A percentile compares a stretch with the other conserved stretches of the same genome.
Conservation (phyloP, 371 early-diverging fungal species). For the Mortierella sp. region DNA sequence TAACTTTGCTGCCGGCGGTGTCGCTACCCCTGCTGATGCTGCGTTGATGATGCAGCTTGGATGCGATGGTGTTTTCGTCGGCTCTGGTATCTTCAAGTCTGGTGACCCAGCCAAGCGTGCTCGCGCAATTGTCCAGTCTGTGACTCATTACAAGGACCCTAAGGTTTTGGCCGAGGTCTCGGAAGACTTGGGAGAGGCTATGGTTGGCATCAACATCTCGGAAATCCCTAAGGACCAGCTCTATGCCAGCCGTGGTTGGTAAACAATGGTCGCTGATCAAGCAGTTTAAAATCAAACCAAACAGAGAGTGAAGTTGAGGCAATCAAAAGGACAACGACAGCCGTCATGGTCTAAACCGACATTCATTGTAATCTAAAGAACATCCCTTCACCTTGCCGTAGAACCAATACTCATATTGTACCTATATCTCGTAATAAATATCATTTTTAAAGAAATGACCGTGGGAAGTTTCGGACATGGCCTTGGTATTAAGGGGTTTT, state of each 20-base stretch:
- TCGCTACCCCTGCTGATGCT: conserved; percentile 97
- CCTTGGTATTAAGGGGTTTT: neutral
- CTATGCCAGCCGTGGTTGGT: conserved; percentile 83
- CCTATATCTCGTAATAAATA: neutral
- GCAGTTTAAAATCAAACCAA: neutral
- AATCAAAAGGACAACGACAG: neutral
- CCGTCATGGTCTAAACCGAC: conserved; percentile 5
- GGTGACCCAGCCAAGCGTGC: conserved; percentile 98
- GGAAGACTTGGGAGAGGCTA: conserved; percentile 95
- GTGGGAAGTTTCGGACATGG: too few species aligned
- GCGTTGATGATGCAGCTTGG: conserved; percentile 98
- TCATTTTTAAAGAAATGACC: too few species aligned
- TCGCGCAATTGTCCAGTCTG: conserved; percentile 94
- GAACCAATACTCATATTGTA: neutral
- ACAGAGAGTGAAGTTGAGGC: neutral
- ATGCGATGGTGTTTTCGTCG: conserved; percentile 97
- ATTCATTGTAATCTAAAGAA: conserved; percentile 3
- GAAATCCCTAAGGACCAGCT: conserved; percentile 77
- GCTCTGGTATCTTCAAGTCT: conserved; percentile 92
- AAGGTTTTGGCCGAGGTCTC: conserved; percentile 91
- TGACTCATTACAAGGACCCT: conserved; percentile 94
- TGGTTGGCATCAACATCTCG: conserved; percentile 95
- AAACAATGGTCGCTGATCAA: conserved; percentile 29
- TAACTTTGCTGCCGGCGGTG: conserved; percentile 98
- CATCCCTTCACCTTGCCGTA: neutral